phyloP scores from a whole-genome alignment of 208 protist genomes.

The Herpetomonas tarakana region DNA sequence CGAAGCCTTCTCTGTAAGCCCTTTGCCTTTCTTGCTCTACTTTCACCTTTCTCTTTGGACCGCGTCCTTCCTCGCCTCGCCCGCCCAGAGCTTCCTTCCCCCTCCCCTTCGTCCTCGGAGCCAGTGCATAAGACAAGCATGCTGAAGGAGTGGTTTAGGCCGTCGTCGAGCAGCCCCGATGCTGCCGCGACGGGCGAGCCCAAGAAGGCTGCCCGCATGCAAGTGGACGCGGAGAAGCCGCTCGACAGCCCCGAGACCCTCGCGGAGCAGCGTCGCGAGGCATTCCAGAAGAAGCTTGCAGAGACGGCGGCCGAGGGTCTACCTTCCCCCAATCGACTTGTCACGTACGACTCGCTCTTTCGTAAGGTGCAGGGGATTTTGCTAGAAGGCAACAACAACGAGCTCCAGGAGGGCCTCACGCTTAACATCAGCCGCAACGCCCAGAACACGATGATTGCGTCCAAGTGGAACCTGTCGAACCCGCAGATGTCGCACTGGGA shows the following conservation, averaged over 20 bases:
- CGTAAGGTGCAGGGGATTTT: slow-evolving; percentile 58
- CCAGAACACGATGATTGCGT: slow-evolving; percentile 81
- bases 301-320: slow-evolving; percentile 61
- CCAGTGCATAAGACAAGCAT: too few relatives aligned
- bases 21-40: too few relatives aligned
- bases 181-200: slow-evolving; percentile 26
- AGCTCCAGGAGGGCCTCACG: slow-evolving; percentile 70
- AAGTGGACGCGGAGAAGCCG: slow-evolving; percentile 74
- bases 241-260: slow-evolving; percentile 49
- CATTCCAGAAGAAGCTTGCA: slow-evolving; percentile 72
- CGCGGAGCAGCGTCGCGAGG: slow-evolving; percentile 33
- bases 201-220: slow-evolving; percentile 58
- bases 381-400: slow-evolving; percentile 60
- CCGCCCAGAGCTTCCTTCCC: too few relatives aligned
- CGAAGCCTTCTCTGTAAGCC: too few relatives aligned
- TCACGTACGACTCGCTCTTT: slow-evolving; percentile 81
- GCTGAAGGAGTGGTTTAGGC: slow-evolving; percentile 84
- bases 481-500: slow-evolving; percentile 87
- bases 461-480: slow-evolving; percentile 78
- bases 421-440: slow-evolving; percentile 69
- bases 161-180: slow-evolving; percentile 29
- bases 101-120: too few relatives aligned
- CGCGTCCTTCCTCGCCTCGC: too few relatives aligned
- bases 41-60: too few relatives aligned
- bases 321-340: slow-evolving; percentile 27